These are phyloP conservation scores for Rhodotorula glutinis DNA, from an alignment of 1,284 basidiomycete species.

Conservation along the genomic window DNA sequence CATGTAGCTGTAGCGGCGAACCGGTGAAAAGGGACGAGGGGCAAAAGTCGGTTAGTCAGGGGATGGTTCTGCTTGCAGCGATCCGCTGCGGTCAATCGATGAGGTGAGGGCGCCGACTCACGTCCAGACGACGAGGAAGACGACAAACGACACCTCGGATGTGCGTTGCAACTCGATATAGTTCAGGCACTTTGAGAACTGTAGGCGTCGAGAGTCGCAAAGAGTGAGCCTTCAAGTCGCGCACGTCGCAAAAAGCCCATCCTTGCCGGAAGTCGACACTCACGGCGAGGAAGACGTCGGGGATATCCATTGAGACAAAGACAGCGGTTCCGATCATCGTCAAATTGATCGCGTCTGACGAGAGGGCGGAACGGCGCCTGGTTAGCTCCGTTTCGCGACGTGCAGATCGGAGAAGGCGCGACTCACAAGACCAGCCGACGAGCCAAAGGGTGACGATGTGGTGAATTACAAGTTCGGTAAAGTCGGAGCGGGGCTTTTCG, in stretches of 20 bases:
- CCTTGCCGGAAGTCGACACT: conserved; percentile 43
- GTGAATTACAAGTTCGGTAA: conserved; percentile 52
- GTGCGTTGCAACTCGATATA: conserved; percentile 62
- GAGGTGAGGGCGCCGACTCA: conserved; percentile 53
- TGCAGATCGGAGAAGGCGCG: not conserved
- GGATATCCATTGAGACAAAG: conserved; percentile 95
- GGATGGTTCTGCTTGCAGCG: not conserved
- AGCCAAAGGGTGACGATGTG: conserved; percentile 96
- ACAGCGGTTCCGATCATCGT: conserved; percentile 89
- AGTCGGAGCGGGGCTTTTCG: conserved; percentile 52
- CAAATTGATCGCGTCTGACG: conserved; percentile 47
- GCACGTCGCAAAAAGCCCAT: too few species aligned
- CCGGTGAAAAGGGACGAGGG: too few species aligned
- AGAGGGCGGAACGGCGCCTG: not conserved
- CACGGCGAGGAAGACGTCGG: conserved; percentile 82
- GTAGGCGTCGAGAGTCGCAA: conserved; percentile 4
- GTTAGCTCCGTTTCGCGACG: not conserved
- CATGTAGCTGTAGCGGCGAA: conserved; percentile 90
- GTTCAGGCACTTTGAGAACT: conserved; percentile 82
- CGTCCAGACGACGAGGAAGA: conserved; percentile 78
- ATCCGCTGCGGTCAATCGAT: too few species aligned
- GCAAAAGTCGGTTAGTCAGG: not conserved
- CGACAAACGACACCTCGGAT: conserved; percentile 64
- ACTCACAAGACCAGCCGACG: conserved; percentile 80
- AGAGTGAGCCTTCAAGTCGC: conserved; percentile 4